Evolutionary conservation across 2,329 filamentous ascomycete genomes (phyloP), one percentile per base, ranked within the genome.

Genomic region (Xylaria arbuscula): DNA sequence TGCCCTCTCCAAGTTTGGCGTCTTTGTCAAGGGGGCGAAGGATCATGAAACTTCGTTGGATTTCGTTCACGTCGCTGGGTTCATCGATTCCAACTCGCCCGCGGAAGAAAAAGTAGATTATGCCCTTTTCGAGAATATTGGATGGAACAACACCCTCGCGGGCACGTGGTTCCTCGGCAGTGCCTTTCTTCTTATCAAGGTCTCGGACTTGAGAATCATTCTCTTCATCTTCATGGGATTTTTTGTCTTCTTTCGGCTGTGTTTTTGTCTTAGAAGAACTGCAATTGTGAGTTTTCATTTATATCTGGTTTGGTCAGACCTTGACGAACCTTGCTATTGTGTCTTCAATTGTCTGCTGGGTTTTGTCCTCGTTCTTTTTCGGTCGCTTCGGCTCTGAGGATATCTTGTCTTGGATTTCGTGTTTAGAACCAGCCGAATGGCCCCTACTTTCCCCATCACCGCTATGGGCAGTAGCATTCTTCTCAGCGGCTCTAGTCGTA

Each of bases 81-180:
- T 92, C 85, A 4, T 93, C 88, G 32, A 92, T 85, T 59, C 89
- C 88, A 45, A 97, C 92, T 13, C 93, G 90, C 8, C 89, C 89
- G 19, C 94, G 90, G 75, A 92, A 91, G 83, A 97, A 97, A 85
- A 97, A 97, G 83, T 97, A 97, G 73, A 97, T 90, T 73, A 96
- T 87, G 3, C 94, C 94, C 76, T 96, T 97, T 76, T 98, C 94
- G 2, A 97, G 84, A 28, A 97, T 89, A 58, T 75, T 85, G 0
- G 86, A 83, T 0, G 84, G 81, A 0, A 83, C 76, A 0, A 64
- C 64, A 17, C 74, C 75, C 3, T 78, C 66, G 40, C 80, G 80
- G n/a, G 75, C 76, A 13, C 77, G 72, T 48, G 60, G 69, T 58
- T 76, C 57, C 50, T 78, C 74, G 15, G 75, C 74, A 24, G 73